These are phyloP conservation scores for Moesziomyces aphidis DNA, from an alignment of 1,284 basidiomycete species.

Conservation along the genomic window DNA sequence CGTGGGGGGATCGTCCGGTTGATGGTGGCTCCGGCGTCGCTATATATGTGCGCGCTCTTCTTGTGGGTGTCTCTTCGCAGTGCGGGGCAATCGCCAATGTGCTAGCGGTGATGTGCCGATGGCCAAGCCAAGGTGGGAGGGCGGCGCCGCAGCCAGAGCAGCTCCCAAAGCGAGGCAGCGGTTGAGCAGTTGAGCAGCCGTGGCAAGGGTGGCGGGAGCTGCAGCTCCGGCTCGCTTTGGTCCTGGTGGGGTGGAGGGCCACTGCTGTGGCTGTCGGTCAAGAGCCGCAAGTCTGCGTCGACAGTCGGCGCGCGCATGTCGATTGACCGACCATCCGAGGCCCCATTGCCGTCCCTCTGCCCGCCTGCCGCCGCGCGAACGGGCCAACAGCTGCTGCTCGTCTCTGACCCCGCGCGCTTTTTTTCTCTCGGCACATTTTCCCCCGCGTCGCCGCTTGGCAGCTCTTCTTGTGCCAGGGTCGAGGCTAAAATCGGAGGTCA, in stretches of 20 bases:
- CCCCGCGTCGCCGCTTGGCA: background rate
- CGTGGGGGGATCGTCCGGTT: too few species aligned
- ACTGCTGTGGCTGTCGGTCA: background rate
- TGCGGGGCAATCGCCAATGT: too few species aligned
- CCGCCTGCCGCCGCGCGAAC: slow-evolving; percentile 5
- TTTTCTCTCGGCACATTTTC: background rate
- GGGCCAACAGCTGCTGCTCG: slow-evolving; percentile 9
- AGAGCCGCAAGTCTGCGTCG: background rate
- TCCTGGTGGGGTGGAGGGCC: background rate
- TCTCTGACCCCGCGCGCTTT: background rate
- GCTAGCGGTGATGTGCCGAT: too few species aligned
- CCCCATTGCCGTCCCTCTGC: background rate
- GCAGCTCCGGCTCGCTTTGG: too few species aligned
- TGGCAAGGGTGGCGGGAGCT: too few species aligned
- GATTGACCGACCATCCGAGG: background rate
- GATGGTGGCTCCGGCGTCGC: too few species aligned
- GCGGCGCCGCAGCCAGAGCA: too few species aligned
- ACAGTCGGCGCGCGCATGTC: background rate
- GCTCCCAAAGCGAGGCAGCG: too few species aligned
- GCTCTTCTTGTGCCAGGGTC: background rate
- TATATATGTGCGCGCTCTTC: too few species aligned
- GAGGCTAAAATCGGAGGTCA: background rate
- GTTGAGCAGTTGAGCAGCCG: too few species aligned
- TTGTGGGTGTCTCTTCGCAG: too few species aligned
- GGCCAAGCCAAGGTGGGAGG: too few species aligned